Percentiles rank a stretch among this genome's conserved stretches.
Evolutionary conservation across 2,329 filamentous ascomycete genomes (phyloP).

Genomic region (Verticillium isaacii): DNA sequence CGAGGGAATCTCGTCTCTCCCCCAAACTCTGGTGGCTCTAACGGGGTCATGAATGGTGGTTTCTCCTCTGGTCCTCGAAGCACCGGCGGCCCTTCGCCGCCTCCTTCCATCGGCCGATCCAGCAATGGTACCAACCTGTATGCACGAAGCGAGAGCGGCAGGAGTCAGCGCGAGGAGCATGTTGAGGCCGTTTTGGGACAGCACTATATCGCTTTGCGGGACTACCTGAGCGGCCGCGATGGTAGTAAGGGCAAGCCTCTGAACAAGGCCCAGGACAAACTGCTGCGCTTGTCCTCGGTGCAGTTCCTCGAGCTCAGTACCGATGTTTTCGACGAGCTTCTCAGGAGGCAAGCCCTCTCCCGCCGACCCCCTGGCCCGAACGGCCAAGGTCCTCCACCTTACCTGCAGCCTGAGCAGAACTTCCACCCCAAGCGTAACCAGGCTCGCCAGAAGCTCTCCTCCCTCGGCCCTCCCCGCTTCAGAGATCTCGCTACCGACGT

Average conservation of each 20-base stretch:
- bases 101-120: slow-evolving; percentile 80
- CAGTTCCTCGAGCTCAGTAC: slow-evolving; percentile 98
- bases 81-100: slow-evolving; percentile 70
- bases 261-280: slow-evolving; percentile 91
- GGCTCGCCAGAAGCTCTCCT: slow-evolving; percentile 91
- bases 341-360: slow-evolving; percentile 72
- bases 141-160: slow-evolving; percentile 60
- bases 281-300: slow-evolving; percentile 80
- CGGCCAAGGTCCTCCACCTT: slow-evolving; percentile 58
- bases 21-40: slow-evolving; percentile 61
- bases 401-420: slow-evolving; percentile 75
- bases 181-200: slow-evolving; percentile 63
- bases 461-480: slow-evolving; percentile 80
- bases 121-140: slow-evolving; percentile 74
- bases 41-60: slow-evolving; percentile 54
- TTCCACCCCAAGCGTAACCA: slow-evolving; percentile 98
- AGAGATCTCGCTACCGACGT: slow-evolving; percentile 92
- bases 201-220: slow-evolving; percentile 76
- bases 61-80: slow-evolving; percentile 52
- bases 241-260: slow-evolving; percentile 69
- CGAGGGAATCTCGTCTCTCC: slow-evolving; percentile 62
- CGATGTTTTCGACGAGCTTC: slow-evolving; percentile 92
- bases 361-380: slow-evolving; percentile 45
- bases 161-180: slow-evolving; percentile 55
- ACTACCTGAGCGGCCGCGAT: slow-evolving; percentile 72